Evolutionary conservation across 2,329 filamentous ascomycete genomes (phyloP).

Genomic region (Diaporthe citriasiana): DNA sequence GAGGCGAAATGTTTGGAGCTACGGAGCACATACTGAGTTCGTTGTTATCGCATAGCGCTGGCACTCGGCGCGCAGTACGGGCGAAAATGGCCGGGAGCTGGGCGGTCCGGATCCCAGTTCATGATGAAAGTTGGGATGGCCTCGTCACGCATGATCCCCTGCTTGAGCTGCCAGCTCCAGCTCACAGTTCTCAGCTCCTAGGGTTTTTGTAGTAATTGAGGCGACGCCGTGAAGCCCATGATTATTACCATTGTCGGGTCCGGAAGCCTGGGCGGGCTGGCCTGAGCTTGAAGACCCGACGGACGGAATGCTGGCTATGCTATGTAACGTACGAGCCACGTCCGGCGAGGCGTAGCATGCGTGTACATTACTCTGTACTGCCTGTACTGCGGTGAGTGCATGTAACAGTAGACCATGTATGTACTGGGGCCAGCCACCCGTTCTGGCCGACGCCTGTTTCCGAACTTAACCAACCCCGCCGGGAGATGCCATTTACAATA

Average conservation of each 20-base stretch:
- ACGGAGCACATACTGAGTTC: conserved; percentile 32
- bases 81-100: conserved; percentile 16
- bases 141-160: conserved; percentile 9
- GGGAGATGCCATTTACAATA: conserved; percentile 22
- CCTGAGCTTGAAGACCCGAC: conserved; percentile 12
- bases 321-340: not conserved
- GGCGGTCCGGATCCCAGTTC: conserved; percentile 28
- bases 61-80: not conserved
- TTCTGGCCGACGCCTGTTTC: conserved; percentile 11
- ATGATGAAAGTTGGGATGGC: conserved; percentile 10
- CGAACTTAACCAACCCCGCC: conserved; percentile 20
- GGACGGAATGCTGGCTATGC: conserved; percentile 8
- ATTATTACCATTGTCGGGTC: conserved; percentile 5
- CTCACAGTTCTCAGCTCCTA: not conserved
- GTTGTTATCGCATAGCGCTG: conserved; percentile 17
- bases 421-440: conserved; percentile 8
- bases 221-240: conserved; percentile 20
- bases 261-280: conserved; percentile 24
- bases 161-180: conserved; percentile 6
- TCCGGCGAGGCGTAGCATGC: not conserved
- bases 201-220: conserved; percentile 8
- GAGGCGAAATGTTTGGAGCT: conserved; percentile 28
- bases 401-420: not conserved
- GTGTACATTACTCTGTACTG: not conserved
- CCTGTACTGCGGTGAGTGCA: not conserved